Conservation (phyloP, 805 yeast genomes). For the Limtongia smithiae region DNA sequence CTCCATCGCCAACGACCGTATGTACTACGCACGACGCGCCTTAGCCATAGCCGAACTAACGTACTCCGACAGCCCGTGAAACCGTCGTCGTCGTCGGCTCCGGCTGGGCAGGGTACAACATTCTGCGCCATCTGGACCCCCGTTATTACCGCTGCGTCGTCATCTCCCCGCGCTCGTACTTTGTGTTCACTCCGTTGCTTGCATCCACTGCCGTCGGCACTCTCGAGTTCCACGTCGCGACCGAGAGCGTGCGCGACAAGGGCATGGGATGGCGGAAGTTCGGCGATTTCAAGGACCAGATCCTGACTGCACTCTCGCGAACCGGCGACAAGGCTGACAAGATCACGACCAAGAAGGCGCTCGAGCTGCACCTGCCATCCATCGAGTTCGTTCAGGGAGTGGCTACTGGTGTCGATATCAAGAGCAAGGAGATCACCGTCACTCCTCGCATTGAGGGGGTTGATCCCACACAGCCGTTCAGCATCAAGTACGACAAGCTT, state of each 20-base stretch:
- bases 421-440: constrained; percentile 8
- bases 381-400: constrained; percentile 21
- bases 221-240: constrained; percentile 57
- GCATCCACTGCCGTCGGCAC: constrained; percentile 73
- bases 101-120: constrained; percentile 69
- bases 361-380: constrained; percentile 7
- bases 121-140: constrained; percentile 50
- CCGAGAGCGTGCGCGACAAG: constrained; percentile 59
- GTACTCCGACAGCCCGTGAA: constrained; percentile 6
- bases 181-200: constrained; percentile 64
- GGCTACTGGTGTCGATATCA: constrained; percentile 14
- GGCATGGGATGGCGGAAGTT: constrained; percentile 46
- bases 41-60: background rate
- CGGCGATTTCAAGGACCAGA: constrained; percentile 1
- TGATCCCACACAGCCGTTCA: constrained; percentile 38
- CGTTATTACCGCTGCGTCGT: constrained; percentile 63
- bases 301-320: background rate
- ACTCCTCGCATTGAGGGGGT: constrained; percentile 14
- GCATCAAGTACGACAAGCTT: constrained; percentile 64
- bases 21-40: constrained; percentile 1
- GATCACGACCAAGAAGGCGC: constrained; percentile 3
- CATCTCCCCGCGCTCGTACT: constrained; percentile 65
- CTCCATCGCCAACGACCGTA: background rate
- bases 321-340: constrained; percentile 2
- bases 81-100: constrained; percentile 57